Conservation (phyloP, 2,329 filamentous ascomycete genomes). For the Geosmithia putterillii region DNA sequence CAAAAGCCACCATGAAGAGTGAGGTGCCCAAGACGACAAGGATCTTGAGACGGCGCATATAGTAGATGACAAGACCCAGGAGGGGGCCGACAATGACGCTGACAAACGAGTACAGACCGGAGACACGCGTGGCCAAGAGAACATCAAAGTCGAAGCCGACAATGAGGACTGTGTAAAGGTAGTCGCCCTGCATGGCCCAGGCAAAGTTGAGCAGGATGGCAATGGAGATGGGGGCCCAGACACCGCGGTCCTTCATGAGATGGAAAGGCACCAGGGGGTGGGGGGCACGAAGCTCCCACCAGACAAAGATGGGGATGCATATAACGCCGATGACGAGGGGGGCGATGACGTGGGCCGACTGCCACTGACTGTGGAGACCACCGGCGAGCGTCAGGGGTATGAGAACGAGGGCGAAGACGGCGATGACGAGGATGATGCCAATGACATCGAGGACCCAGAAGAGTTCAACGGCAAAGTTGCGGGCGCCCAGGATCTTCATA, state of each 20-base stretch:
- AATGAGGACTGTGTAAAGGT: constrained; percentile 48
- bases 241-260: constrained; percentile 49
- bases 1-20: constrained; percentile 53
- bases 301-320: constrained; percentile 36
- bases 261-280: constrained; percentile 47
- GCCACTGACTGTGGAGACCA: constrained; percentile 25
- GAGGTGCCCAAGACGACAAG: constrained; percentile 49
- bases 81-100: constrained; percentile 46
- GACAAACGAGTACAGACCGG: constrained; percentile 43
- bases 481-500: constrained; percentile 17
- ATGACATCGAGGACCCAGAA: constrained; percentile 34
- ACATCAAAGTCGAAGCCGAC: constrained; percentile 49
- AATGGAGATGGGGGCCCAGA: constrained; percentile 52
- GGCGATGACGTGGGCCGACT: constrained; percentile 23
- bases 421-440: constrained; percentile 31
- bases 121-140: constrained; percentile 43
- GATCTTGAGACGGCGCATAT: constrained; percentile 46
- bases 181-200: constrained; percentile 53
- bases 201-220: constrained; percentile 41
- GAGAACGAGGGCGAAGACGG: constrained; percentile 31
- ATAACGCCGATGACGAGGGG: constrained; percentile 31
- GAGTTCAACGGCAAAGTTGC: constrained; percentile 21
- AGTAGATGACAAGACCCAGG: constrained; percentile 43
- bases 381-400: constrained; percentile 32
- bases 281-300: constrained; percentile 34